Evolutionary conservation across 1,139 yeast genomes (phyloP), one percentile per base, ranked within the genome.

Genomic region (Candida smagusa): DNA sequence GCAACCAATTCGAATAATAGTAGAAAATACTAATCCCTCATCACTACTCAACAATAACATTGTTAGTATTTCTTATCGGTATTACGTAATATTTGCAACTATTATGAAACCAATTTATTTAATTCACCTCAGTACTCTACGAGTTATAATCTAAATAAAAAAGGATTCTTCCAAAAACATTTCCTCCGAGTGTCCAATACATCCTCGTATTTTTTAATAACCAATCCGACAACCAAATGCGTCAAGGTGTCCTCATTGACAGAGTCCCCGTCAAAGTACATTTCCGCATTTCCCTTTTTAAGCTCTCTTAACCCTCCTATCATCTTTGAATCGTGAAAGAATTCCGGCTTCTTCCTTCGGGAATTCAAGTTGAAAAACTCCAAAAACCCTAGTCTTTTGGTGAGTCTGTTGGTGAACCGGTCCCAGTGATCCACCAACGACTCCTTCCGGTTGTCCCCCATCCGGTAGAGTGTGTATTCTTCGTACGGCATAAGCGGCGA

Each of bases 361-460:
- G 39, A 30, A 7, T 24, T 25, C 6, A 36, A 24, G 12, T 16
- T 27, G 26, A 33, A 30, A 16, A 25, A 29, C 9, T 21, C 24
- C 16, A 8, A 23, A 24, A 22, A 21, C 11, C 19, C 13, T 11
- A 11, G 23, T 6, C 6, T 12, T 5, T 6, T 30, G 13, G 21
- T 22, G 7, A 37, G 21, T 9, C 16, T 33, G 12, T 36, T 28
- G 8, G 37, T 22, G 11, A 11, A 36, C 12, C 33, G 34, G 13
- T 31, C 35, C 44, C 44, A 41, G 25, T 34, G 35, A 12, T 41
- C 42, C 6, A 39, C 35, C 19, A 41, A 25, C 11, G 44, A 39
- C 16, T 23, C 26, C 25, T 24, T 16, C 6, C 41, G 34, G 8
- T 32, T 27, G 9, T 39, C 30, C 5, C 30, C 36, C 22, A 41